Base-by-base conservation (phyloP, 129 eudicot species). In the Flaveria ramosissima region DNA sequence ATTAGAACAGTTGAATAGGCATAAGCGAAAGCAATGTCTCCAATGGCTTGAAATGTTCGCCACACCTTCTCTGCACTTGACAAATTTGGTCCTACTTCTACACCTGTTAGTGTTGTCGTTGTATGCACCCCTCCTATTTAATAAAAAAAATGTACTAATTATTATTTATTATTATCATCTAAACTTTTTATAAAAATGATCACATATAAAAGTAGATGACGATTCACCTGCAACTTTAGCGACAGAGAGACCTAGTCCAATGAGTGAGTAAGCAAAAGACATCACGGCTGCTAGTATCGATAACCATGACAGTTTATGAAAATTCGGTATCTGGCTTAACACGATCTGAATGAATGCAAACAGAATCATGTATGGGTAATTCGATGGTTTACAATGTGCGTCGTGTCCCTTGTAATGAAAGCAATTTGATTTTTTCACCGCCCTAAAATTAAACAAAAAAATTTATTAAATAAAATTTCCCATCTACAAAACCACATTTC, bases 201-300 rank as follows among this genome's bases (percentile, higher is more conserved):
- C 0, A 6, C 1, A 32, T 32, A 36, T 3, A 36, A 9, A 32
- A 4, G 8, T 55, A 5, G 24, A 6, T 46, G 3, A 26, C 0
- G 16, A 16, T 60, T 68, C 7, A 59, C 81, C 43, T 1, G 50
- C 72, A 21, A 85, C 85, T 80, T 78, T 87, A 21, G 96, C 98
- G 0, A 94, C 45, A 71, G 98, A 91, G 74, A 94, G 97, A 9
- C 84, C 97, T 46, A 94, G 89, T 42, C 98, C 97, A 27, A 94
- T 91, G 9, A 88, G 77, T 6, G 98, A 84, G 80, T 94, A 94
- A 52, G 98, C 89, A 45, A 94, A 94, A 20, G 98, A 94, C 98
- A 94, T 94, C 3, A 91, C 76, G 0, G 98, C 98, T 0, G 98
- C 98, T 7, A 94, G n/a, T 27, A 94, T 83, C 2, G 98, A 94